phyloP scores from a whole-genome alignment of 2,329 filamentous ascomycete genomes.

The Aspergillus transmontanensis region DNA sequence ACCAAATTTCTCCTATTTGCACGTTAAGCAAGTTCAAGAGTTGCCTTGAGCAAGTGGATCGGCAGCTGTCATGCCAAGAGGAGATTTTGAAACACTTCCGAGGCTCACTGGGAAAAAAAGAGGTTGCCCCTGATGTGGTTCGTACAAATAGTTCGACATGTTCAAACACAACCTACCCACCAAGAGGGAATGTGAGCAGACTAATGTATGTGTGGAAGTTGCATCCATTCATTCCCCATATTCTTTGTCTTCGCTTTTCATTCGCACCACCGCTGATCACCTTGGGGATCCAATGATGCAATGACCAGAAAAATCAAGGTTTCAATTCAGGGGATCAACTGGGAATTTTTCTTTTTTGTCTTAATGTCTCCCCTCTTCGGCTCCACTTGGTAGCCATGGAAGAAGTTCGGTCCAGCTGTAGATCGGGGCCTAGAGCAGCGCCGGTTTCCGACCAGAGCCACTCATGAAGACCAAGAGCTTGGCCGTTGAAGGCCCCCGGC shows the following conservation, averaged over 20 bases:
- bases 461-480: conserved; percentile 1
- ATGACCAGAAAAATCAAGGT: background rate
- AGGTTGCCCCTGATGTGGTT: background rate
- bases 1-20: background rate
- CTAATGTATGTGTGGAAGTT: background rate
- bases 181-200: background rate
- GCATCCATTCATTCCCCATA: background rate
- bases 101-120: background rate
- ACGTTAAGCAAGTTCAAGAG: background rate
- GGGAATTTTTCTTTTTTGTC: background rate
- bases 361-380: background rate
- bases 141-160: background rate
- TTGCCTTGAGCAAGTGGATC: background rate
- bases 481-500: background rate
- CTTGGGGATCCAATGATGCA: background rate
- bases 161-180: background rate
- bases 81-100: background rate
- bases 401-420: conserved; percentile 4
- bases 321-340: conserved; percentile 2
- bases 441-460: background rate
- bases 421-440: conserved; percentile 4
- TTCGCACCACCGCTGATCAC: background rate
- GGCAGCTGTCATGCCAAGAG: background rate
- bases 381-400: background rate
- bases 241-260: background rate